Conservation (phyloP, 345 rosid genomes). For the Syzygium aromaticum region DNA sequence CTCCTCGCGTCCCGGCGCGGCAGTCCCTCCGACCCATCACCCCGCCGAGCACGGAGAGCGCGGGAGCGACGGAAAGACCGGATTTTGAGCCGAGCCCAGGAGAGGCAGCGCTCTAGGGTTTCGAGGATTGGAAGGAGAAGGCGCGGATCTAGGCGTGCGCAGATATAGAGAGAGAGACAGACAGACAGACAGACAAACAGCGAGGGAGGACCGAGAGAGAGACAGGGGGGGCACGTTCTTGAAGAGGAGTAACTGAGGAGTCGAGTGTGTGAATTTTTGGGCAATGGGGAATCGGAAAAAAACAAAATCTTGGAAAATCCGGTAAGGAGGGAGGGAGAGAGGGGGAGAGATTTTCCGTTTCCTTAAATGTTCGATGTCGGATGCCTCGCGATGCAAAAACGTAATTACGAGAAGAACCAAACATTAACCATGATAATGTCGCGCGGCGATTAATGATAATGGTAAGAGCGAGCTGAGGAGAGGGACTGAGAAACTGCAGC, state of each 20-base stretch:
- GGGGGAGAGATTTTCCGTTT: neutral
- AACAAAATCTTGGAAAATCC: neutral
- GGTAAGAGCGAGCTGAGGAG: neutral
- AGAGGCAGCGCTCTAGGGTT: conserved; percentile 27
- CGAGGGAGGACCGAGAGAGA: neutral
- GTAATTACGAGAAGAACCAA: too few relatives aligned
- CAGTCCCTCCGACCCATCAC: neutral
- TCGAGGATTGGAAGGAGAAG: conserved; percentile 3
- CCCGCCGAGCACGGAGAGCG: neutral
- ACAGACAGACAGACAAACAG: neutral
- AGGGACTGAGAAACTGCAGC: neutral
- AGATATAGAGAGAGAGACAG: neutral
- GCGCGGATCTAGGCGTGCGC: conserved; percentile 36
- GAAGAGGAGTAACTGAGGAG: neutral
- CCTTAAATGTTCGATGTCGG: neutral
- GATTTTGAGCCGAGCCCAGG: neutral
- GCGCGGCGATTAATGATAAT: neutral
- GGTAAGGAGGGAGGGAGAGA: neutral
- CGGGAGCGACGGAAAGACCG: neutral
- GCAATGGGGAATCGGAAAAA: too few relatives aligned
- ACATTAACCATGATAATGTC: neutral
- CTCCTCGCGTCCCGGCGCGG: neutral
- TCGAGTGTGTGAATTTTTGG: neutral
- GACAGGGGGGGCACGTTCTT: neutral
- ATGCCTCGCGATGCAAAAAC: neutral